Evolutionary conservation across 495 filamentous ascomycete genomes (phyloP), one percentile per base, ranked within the genome.

Genomic region (Hypomontagnella submonticulosa): DNA sequence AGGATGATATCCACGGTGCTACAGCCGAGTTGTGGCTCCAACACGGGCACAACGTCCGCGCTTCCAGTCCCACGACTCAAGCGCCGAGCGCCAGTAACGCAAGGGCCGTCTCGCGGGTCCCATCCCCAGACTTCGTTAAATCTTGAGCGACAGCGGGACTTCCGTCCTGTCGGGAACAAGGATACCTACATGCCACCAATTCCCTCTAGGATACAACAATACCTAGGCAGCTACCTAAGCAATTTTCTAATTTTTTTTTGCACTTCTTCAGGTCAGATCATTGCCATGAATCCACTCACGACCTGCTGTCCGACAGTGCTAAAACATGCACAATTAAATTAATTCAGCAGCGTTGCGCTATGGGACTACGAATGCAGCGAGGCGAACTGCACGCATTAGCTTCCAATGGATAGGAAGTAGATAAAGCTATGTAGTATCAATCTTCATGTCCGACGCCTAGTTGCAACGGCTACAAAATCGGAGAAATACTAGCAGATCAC

Each of bases 131-230:
- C 51, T 61, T 57, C 51, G 47, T 57, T 52, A 10, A 57, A 63
- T 68, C 65, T 54, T 68, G 58, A 68, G 52, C 46, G 36, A 58
- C 55, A 27, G 60, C 66, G 66, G 66, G 59, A 60, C 60, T 60
- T 58, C 66, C 60, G 66, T 46, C 37, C 59, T 59, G 49, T 63
- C 66, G 66, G 60, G 60, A 57, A 53, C 59, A 56, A 68, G 66
- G 66, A 46, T 63, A 55, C 41, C 46, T 53, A 58, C 52, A 43
- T 53, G 55, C 11, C 38, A 42, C 33, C 46, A 19, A 57, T 48
- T 55, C 36, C 36, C 20, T 37, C 51, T 30, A 18, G 15, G 32
- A 15, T n/a, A n/a, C n/a, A n/a, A n/a, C 8, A 19, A 27, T 6
- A 6, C 6, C 2, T 27, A 3, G 23, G 23, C 9, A 12, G 44